These are phyloP conservation scores for Tinospora cordifolia DNA, from an alignment of 164 flowering plant species.

Conservation along the genomic window DNA sequence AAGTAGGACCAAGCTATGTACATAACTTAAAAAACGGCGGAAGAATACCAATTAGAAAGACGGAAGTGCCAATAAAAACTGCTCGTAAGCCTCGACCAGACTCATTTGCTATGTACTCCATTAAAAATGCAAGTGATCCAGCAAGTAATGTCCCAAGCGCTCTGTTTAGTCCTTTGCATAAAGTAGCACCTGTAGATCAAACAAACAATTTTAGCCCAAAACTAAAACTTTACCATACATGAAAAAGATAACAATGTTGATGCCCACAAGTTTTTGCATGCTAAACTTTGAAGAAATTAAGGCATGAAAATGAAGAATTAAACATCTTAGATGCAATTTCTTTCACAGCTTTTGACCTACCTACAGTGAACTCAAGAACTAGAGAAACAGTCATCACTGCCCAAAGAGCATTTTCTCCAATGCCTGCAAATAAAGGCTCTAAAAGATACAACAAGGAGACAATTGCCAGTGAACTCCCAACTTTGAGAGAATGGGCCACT, in stretches of 20 bases:
- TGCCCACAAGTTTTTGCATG: too few relatives aligned
- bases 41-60: slow-evolving; percentile 56
- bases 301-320: too few relatives aligned
- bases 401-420: slow-evolving; percentile 82
- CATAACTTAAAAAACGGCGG: background rate
- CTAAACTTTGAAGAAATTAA: too few relatives aligned
- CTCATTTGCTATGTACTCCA: slow-evolving; percentile 52
- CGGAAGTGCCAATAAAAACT: slow-evolving; percentile 57
- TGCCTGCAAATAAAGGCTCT: slow-evolving; percentile 68
- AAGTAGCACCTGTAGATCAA: slow-evolving; percentile 56
- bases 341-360: slow-evolving; percentile 24
- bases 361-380: slow-evolving; percentile 94
- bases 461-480: slow-evolving; percentile 65
- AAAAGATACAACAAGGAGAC: slow-evolving; percentile 66
- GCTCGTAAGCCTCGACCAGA: slow-evolving; percentile 47
- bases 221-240: too few relatives aligned
- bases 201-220: background rate
- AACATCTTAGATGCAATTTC: too few relatives aligned
- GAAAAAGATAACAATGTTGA: background rate
- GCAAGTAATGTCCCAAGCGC: slow-evolving; percentile 80
- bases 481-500: slow-evolving; percentile 69
- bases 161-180: slow-evolving; percentile 83
- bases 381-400: slow-evolving; percentile 97
- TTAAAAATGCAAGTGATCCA: slow-evolving; percentile 63
- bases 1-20: too few relatives aligned